Base-by-base conservation (phyloP, 2,329 filamentous ascomycete species). In the Diaporthe helianthi region DNA sequence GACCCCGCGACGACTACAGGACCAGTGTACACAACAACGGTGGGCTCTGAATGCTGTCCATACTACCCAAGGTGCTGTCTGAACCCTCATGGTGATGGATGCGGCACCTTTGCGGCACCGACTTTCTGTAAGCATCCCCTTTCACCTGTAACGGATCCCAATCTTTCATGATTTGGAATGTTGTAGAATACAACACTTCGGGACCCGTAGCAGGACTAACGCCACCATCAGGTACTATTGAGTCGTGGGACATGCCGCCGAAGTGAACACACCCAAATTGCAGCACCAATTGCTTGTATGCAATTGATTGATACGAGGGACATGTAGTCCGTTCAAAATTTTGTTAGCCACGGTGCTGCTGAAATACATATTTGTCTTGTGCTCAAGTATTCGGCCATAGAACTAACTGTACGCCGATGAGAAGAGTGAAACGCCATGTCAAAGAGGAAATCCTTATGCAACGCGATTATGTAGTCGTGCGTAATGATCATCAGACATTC, bases 21-120 rank as follows among this genome's bases (percentile, higher is more conserved):
- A 9, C 58, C 44, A 9, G 44, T 63, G 4, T 63, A 63, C 29
- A 63, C 58, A 17, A 61, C 41, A 7, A 63, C 44, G 4, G 26
- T 24, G 2, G 44, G 58, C 29, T 63, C 58, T 3, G 26, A 49
- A 24, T 63, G 58, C 58, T 63, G 58, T 13, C 58, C 58, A n/a
- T 49, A 49, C 24, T 63, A 36, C 41, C 29, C 58, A 8, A 63
- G 41, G n/a, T 63, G 58, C 29, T 49, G 58, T 22, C 4, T 47
- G 41, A 49, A 63, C 44, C 58, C 29, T 19, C 29, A 63, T 5
- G 44, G 12, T 9, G 58, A 49, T 49, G 41, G 41, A 19, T 49
- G 44, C 9, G 58, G 44, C 44, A 63, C 58, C 58, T 63, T 29
- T 26, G 41, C 58, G 44, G 58, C 58, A 36, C 58, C 58, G 4